Base-by-base conservation (phyloP, 225 moss, liverwort and hornwort species). In the Straminergon stramineum region DNA sequence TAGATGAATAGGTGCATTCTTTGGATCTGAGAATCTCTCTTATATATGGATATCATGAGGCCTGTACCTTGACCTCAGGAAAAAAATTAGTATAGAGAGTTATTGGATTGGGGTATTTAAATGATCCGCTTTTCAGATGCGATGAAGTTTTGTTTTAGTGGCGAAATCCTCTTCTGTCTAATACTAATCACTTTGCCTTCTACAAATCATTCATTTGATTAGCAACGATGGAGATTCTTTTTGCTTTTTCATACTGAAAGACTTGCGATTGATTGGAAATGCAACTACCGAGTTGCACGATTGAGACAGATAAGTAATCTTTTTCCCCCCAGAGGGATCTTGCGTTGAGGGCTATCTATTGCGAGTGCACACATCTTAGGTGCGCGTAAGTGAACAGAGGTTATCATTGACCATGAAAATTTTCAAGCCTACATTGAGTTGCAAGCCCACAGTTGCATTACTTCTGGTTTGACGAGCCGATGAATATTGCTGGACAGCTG, bases 151-250 rank as follows among this genome's bases (percentile, higher is more conserved):
- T 20, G 5, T 3, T 20, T 13, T 13, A 11, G 18, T 48, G 7
- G 48, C 48, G 1, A 7, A 75, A 32, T 51, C 20, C 4, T 32
- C 12, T 51, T 13, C 2, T 51, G 4, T 75, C 3, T 32, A 12
- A 32, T 51, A 51, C 48, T 48, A 48, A 48, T 11, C 13, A 51
- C 20, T 75, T 31, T 32, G 12, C 32, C 13, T 75, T 51, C 7
- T 20, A 31, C 2, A 4, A 32, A 51, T 51, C 0, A 0, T 48
- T 48, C 31, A 48, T 11, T 31, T 0, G 0, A 48, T 48, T 48
- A 75, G 11, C 4, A 16, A 75, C 19, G 75, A 75, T 11, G 0
- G 11, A 48, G 48, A 75, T 48, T 26, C 30, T 16, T 17, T 17
- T 30, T 30, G 4, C 48, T 30, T 43, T 17, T 27, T 26, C 41